Base-by-base conservation (phyloP, 2,329 filamentous ascomycete species). In the Aureobasidium namibiae region DNA sequence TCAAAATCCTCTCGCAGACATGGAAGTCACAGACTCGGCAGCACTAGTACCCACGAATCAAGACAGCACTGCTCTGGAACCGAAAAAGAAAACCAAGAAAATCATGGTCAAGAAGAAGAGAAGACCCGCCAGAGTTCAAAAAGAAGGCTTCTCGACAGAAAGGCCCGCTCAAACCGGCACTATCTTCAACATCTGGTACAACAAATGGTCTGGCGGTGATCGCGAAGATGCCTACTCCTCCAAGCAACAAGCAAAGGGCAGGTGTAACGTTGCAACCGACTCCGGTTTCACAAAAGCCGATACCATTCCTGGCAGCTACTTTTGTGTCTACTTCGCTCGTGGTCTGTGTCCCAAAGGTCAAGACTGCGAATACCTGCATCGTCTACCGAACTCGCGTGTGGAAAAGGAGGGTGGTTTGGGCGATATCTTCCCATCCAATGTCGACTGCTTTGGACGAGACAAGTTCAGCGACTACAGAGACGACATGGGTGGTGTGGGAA, bases 121-220 rank as follows among this genome's bases (percentile, higher is more conserved):
- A 69, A 83, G 91, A 39, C 94, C 94, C 33, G 94, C 94, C 48
- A 85, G 92, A 61, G 88, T 89, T 0, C 94, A 99, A 76, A 87
- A 96, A 68, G 94, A 99, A 69, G 86, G 86, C 44, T 82, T 95
- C 75, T 89, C 88, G 67, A 87, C 87, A 34, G 90, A 96, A 67
- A 88, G 89, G 4, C 90, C 92, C 16, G 89, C 90, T 1, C 92
- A 97, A 68, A 97, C 92, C 0, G 94, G 94, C 56, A 95, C 90
- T 0, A 90, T 92, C 61, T 99, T 94, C 81, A 99, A 99, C 74
- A 95, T 95, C 69, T 96, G 92, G 92, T 96, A 96, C 76, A 96
- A 96, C 78, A 97, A 96, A 75, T 97, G 92, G 92, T 88, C 87
- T 0, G 94, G 94, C 65, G 94, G 94, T 68, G 94, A 99, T 74